Percentiles rank a stretch among this genome's conserved stretches.
Conservation (phyloP, 331 rosid species). For the Rhamnella rubrinervis region DNA sequence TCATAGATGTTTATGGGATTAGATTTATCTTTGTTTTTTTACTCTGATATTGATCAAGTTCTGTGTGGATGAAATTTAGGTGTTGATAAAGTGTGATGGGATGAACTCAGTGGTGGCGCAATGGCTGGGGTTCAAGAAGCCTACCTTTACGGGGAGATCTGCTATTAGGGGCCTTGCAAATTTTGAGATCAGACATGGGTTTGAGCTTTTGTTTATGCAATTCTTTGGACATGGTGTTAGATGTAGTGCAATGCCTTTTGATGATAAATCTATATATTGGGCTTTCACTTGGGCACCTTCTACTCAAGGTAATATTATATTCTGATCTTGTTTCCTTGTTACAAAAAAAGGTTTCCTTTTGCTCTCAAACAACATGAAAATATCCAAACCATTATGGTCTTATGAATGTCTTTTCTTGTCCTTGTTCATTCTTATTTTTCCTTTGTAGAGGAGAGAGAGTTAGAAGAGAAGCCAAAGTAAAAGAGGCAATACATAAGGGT, state of each 20-base stretch:
- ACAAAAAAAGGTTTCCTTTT: no score
- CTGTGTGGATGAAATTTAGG: slow-evolving; percentile 25
- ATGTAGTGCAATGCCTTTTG: slow-evolving; percentile 48
- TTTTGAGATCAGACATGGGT: slow-evolving; percentile 27
- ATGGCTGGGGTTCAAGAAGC: slow-evolving; percentile 63
- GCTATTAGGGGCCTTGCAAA: slow-evolving; percentile 48
- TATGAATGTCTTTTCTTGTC: neutral
- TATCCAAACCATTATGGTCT: no score
- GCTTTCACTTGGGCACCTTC: slow-evolving; percentile 61
- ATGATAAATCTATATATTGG: slow-evolving; percentile 48
- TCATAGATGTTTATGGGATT: no score
- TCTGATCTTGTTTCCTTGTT: neutral
- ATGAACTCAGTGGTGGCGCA: slow-evolving; percentile 64
- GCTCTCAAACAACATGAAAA: no score
- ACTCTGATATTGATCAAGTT: neutral
- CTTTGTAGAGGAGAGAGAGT: slow-evolving; percentile 35
- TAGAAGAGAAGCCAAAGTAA: slow-evolving; percentile 31
- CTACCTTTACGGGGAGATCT: slow-evolving; percentile 45
- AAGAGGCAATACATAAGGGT: slow-evolving; percentile 46
- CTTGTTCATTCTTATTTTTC: neutral
- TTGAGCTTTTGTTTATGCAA: slow-evolving; percentile 47
- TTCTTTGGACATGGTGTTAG: slow-evolving; percentile 59
- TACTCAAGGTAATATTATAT: slow-evolving; percentile 42
- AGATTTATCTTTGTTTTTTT: no score
- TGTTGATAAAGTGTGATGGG: slow-evolving; percentile 73